Base-by-base conservation (phyloP, 805 yeast genomes). In the Candida parachauliodes region DNA sequence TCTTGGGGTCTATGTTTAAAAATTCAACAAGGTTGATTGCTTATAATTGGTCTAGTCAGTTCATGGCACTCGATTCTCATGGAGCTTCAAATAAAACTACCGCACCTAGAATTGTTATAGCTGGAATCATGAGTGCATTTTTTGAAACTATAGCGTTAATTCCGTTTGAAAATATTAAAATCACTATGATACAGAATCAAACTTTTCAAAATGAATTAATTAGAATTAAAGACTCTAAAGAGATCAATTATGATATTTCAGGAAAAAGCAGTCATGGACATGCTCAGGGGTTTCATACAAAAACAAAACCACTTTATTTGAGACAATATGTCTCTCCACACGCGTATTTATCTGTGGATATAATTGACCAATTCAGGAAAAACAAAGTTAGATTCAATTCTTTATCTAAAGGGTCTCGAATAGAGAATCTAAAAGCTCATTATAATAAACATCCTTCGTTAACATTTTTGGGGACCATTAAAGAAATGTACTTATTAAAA, bases 101-200 rank as follows among this genome's bases (percentile, higher is more conserved):
- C 6, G 94, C 94, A 1, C 91, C 94, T 8, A 71, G 88, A 49
- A 73, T 87, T 28, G 84, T 87, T 6, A 79, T 84, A 41, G 96
- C 96, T 3, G 96, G 95, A 8, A 70, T 72, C 1, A 74, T 87
- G 66, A 84, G 95, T 4, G 98, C 95, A 2, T 70, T 83, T 40
- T 63, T 81, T 30, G 98, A 93, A 57, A 80, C 94, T 2, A 45
- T 88, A 23, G 76, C 84, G 72, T 77, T 91, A 16, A 84, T 93
- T 14, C 98, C 98, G 0, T 89, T 91, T 56, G 98, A 91, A 53
- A 85, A 82, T 51, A 70, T 88, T 47, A 88, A 88, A 54, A 81
- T 84, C 2, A 72, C 83, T 7, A 76, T 85, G 85, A 81, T 88
- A 43, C 94, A 87, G 50, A 80, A 83, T 52, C 68, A 80, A 34